Conservation (phyloP, 805 yeast species). For the Nakazawaea ernobii region DNA sequence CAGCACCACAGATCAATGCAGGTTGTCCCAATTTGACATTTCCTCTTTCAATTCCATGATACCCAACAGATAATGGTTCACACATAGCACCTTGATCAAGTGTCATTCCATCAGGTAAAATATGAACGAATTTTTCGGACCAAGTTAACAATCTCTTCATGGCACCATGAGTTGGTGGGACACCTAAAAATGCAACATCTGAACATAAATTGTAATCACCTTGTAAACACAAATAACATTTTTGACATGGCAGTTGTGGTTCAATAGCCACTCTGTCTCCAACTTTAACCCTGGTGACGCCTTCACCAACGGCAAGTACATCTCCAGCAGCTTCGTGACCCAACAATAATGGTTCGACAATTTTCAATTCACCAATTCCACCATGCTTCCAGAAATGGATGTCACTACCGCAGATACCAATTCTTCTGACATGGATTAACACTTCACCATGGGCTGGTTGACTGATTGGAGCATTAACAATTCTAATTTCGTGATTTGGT, state of each 20-base stretch:
- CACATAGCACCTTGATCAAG: conserved; percentile 50
- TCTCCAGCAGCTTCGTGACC: conserved; percentile 45
- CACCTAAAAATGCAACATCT: conserved; percentile 31
- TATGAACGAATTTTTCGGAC: conserved; percentile 27
- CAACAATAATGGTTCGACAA: conserved; percentile 29
- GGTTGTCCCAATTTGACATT: conserved; percentile 44
- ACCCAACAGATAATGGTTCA: conserved; percentile 50
- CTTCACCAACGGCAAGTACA: conserved; percentile 43
- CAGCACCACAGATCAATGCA: conserved; percentile 46
- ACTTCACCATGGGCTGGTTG: conserved; percentile 36
- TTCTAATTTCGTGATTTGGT: conserved; percentile 1
- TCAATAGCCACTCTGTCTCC: conserved; percentile 47
- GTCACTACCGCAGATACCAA: conserved; percentile 76
- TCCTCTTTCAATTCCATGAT: conserved; percentile 45
- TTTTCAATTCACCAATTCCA: conserved; percentile 44
- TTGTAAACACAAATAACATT: conserved; percentile 30
- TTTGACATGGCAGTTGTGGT: conserved; percentile 50
- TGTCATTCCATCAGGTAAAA: conserved; percentile 36
- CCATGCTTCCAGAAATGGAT: conserved; percentile 66
- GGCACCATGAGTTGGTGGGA: conserved; percentile 32
- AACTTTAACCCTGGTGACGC: conserved; percentile 36
- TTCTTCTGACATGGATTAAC: conserved; percentile 51
- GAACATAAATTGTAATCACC: conserved; percentile 37
- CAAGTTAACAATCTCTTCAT: conserved; percentile 32
- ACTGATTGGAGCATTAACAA: conserved; percentile 12